These are phyloP conservation scores for Peniophora sp. DNA, from an alignment of 1,284 basidiomycete species.

Conservation along the genomic window DNA sequence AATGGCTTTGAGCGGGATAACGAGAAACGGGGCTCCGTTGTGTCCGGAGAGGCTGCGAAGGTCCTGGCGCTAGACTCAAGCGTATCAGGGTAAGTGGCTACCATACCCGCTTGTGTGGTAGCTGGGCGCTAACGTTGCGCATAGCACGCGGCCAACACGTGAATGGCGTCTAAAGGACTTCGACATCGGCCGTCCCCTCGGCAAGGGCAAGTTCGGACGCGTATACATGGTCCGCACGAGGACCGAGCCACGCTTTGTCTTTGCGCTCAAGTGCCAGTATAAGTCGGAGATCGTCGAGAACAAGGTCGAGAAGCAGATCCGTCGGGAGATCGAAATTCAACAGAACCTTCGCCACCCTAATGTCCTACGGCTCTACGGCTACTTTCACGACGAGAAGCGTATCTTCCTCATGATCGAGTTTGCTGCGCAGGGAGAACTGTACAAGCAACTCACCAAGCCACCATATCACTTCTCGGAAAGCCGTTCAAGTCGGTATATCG, in stretches of 20 bases:
- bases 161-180: constrained; percentile 85
- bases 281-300: constrained; percentile 91
- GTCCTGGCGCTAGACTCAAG: constrained; percentile 76
- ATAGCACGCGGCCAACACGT: constrained; percentile 60
- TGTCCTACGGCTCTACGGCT: constrained; percentile 89
- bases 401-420: constrained; percentile 98
- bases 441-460: constrained; percentile 87
- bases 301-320: constrained; percentile 87
- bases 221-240: constrained; percentile 99
- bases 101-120: constrained; percentile 3
- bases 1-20: constrained; percentile 80
- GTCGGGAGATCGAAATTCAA: constrained; percentile 98
- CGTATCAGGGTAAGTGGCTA: constrained; percentile 41
- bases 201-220: constrained; percentile 97
- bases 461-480: constrained; percentile 83
- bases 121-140: background rate
- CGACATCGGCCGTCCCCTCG: constrained; percentile 92
- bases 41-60: constrained; percentile 67
- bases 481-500: constrained; percentile 83
- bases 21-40: constrained; percentile 52
- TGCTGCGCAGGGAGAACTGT: constrained; percentile 92
- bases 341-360: constrained; percentile 96
- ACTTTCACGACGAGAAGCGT: constrained; percentile 97
- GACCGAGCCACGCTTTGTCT: constrained; percentile 80
- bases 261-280: constrained; percentile 96